A percentile compares a stretch with the other conserved stretches of the same genome.
Conservation (phyloP, 352 stramenopile species). For the Phytopythium boreale region DNA sequence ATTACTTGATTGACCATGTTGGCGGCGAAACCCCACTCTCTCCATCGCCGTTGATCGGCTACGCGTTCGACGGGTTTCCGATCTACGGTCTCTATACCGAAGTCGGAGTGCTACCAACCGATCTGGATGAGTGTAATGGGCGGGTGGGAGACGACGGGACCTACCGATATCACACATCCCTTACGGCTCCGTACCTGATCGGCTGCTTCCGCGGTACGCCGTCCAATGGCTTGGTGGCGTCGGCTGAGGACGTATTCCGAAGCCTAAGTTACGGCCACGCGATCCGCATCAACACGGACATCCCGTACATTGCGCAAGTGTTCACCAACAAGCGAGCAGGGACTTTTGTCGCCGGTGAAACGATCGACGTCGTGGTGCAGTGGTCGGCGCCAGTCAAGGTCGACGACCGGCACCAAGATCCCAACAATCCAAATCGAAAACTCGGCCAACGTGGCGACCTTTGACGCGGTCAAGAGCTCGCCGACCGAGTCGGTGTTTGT, state of each 20-base stretch:
- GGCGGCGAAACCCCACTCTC: constrained; percentile 18
- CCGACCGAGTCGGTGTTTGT: constrained; percentile 41
- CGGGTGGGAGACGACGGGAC: constrained; percentile 54
- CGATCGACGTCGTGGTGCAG: constrained; percentile 54
- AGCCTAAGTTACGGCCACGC: constrained; percentile 60
- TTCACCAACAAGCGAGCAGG: constrained; percentile 62
- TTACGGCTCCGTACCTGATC: constrained; percentile 49
- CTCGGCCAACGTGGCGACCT: constrained; percentile 33
- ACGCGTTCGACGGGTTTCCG: constrained; percentile 73
- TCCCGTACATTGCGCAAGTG: constrained; percentile 36
- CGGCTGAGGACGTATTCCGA: constrained; percentile 28
- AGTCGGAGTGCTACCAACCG: constrained; percentile 34
- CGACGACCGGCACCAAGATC: constrained; percentile 21
- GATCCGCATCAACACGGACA: constrained; percentile 44
- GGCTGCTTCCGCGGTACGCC: constrained; percentile 53
- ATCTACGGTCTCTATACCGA: constrained; percentile 62
- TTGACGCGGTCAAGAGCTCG: constrained; percentile 37
- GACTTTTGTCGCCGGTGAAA: constrained; percentile 55
- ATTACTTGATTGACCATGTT: constrained; percentile 58
- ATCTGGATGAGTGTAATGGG: constrained; percentile 71
- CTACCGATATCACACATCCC: constrained; percentile 69
- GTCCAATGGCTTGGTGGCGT: constrained; percentile 9
- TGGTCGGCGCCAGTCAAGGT: constrained; percentile 53
- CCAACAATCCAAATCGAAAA: constrained; percentile 42
- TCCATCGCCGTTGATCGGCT: constrained; percentile 62